Evolutionary conservation across 2,329 filamentous ascomycete genomes (phyloP).

Genomic region (Arthrobotrys entomopaga): DNA sequence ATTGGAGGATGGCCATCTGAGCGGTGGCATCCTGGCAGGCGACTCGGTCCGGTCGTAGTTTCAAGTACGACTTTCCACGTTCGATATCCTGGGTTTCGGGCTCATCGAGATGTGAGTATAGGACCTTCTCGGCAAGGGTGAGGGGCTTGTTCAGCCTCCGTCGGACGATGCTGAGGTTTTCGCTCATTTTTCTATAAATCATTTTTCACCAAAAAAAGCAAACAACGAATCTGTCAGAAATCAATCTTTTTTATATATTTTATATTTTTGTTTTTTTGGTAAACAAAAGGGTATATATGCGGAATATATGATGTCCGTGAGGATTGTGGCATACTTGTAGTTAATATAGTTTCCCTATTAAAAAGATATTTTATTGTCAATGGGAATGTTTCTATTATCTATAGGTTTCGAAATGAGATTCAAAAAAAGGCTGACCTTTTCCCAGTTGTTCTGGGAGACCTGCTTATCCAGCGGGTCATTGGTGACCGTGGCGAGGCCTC

Average conservation of each 20-base stretch:
- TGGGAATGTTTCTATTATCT: constrained; percentile 1
- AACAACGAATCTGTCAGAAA: constrained; percentile 48
- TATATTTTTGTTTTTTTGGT: no score
- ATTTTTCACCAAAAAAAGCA: constrained; percentile 55
- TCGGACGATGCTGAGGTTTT: constrained; percentile 93
- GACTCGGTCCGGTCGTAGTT: constrained; percentile 94
- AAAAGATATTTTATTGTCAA: constrained; percentile 59
- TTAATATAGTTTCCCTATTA: constrained; percentile 88
- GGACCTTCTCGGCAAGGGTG: constrained; percentile 96
- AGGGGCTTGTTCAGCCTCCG: constrained; percentile 89
- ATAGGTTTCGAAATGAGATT: constrained; percentile 18
- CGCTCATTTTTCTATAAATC: constrained; percentile 91
- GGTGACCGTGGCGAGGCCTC: constrained; percentile 78
- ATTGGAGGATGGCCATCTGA: constrained; percentile 99
- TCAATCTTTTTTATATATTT: constrained; percentile 59
- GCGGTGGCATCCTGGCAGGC: constrained; percentile 99
- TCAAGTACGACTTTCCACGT: constrained; percentile 94
- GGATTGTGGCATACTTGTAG: constrained; percentile 70
- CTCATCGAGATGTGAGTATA: constrained; percentile 98
- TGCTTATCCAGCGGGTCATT: constrained; percentile 90
- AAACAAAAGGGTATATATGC: background rate
- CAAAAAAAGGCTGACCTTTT: constrained; percentile 76
- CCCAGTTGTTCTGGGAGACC: constrained; percentile 97
- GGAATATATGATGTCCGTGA: background rate
- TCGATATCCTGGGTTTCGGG: constrained; percentile 95